A percentile compares a stretch with the other conserved stretches of the same genome.
phyloP scores from a whole-genome alignment of 2,329 filamentous ascomycete genomes.

The Neonectria sp. region DNA sequence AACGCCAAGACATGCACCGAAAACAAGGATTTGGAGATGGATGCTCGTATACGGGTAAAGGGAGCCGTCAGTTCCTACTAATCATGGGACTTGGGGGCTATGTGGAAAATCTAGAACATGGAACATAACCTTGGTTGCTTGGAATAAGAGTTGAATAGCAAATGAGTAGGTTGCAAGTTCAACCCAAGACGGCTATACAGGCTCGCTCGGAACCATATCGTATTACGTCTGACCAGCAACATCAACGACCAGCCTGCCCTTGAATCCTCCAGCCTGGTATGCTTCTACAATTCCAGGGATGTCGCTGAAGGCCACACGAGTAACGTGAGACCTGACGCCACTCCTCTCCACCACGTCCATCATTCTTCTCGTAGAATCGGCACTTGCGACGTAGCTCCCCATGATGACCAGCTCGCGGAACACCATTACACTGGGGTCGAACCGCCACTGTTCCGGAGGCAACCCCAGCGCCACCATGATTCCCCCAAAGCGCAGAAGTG shows the following conservation, averaged over 20 bases:
- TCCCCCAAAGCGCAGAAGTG: slow-evolving; percentile 48
- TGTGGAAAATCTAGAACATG: not conserved
- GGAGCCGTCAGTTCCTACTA: too few species aligned
- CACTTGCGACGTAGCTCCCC: slow-evolving; percentile 52
- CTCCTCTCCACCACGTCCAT: slow-evolving; percentile 47
- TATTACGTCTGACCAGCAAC: slow-evolving; percentile 20
- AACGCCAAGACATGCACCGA: not conserved
- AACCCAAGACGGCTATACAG: too few species aligned
- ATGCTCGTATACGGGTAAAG: not conserved
- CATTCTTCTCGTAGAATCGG: slow-evolving; percentile 49
- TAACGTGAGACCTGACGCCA: slow-evolving; percentile 48
- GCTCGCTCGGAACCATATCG: too few species aligned
- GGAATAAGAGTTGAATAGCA: not conserved
- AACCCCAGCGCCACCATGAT: slow-evolving; percentile 50
- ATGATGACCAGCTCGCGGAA: slow-evolving; percentile 50
- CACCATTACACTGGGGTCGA: slow-evolving; percentile 49
- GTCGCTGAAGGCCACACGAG: slow-evolving; percentile 44
- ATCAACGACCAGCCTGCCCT: slow-evolving; percentile 50
- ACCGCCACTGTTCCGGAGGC: slow-evolving; percentile 50
- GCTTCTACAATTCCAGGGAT: slow-evolving; percentile 46
- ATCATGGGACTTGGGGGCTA: not conserved
- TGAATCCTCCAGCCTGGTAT: slow-evolving; percentile 49
- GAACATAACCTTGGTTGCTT: not conserved
- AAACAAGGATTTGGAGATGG: not conserved
- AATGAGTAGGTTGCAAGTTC: not conserved